Evolutionary conservation across 2,329 filamentous ascomycete species (phyloP), one percentile per base, ranked within the genome.

Genomic region (Neonectria neomacrospora): DNA sequence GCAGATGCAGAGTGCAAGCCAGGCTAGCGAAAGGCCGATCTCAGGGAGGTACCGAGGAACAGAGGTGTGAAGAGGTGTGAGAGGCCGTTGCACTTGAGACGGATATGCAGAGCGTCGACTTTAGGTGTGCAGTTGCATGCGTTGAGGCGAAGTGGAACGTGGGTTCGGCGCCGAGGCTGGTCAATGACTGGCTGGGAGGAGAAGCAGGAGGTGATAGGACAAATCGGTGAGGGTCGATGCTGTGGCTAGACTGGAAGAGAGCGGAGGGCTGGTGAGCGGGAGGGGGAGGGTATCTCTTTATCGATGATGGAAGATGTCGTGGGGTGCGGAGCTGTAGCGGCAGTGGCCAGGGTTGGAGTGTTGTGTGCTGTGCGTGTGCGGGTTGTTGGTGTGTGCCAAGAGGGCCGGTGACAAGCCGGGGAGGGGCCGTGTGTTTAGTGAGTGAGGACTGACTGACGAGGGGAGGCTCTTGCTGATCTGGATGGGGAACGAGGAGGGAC

Each of bases 281-380:
- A 65, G 69, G 63, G 64, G 64, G 58, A 65, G 32, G 54, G 68
- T 63, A 64, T 71, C 51, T 65, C 66, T 73, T 73, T 72, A 73
- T 73, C 71, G 69, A 71, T 70, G 68, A 69, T 73, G 69, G 42
- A 67, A 63, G 57, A 54, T 68, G 67, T 67, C 69, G 71, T 73
- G 58, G 51, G 54, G 61, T 64, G 67, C 70, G 65, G 69, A 68
- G 68, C 55, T 59, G 54, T 57, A 48, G 55, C 47, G 67, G 69
- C 34, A 44, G 26, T 48, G 16, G 42, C 23, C 28, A 30, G 26
- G 45, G 45, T 11, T 48, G 58, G 67, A 64, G 69, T 67, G 57
- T 70, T 37, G 34, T 34, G 11, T 14, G 32, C 30, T 34, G 23
- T 6, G 23, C 6, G 23, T 26, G 3, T 26, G 23, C 23, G 3